These are phyloP conservation scores for Auxenochlorella pyrenoidosa DNA, from an alignment of 139 green algal genomes.

Conservation along the genomic window DNA sequence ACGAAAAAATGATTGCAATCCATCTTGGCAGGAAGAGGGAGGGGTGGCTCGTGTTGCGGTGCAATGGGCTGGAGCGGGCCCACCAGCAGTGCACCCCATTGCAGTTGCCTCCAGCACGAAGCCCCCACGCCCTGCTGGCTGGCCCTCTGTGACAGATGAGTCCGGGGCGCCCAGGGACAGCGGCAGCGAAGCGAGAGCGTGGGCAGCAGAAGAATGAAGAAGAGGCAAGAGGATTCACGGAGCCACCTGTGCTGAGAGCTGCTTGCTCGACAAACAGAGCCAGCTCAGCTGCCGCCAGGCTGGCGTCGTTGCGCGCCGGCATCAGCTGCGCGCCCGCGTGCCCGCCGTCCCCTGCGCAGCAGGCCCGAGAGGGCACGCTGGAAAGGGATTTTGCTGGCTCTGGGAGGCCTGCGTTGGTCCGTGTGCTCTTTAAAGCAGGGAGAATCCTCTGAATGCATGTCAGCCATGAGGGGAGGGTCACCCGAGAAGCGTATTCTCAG, in stretches of 20 bases:
- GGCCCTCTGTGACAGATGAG: neutral
- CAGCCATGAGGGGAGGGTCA: conserved; percentile 24
- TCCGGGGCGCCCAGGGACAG: neutral
- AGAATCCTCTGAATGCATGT: too few relatives aligned
- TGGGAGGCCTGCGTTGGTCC: too few relatives aligned
- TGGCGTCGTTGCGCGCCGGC: conserved; percentile 78
- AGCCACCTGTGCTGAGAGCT: conserved; percentile 33
- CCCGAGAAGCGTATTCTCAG: conserved; percentile 83
- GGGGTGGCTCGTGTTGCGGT: too few relatives aligned
- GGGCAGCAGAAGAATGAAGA: neutral
- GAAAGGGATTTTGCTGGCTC: neutral
- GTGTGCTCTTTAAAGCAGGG: too few relatives aligned
- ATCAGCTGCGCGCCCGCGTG: conserved; percentile 60
- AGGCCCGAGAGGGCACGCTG: neutral
- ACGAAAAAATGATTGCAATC: neutral
- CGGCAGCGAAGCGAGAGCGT: neutral
- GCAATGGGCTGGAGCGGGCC: too few relatives aligned
- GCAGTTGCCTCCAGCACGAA: neutral
- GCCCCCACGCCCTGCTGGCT: neutral
- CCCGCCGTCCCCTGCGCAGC: conserved; percentile 28
- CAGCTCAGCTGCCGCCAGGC: conserved; percentile 91
- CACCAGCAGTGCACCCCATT: neutral
- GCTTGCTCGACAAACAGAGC: conserved; percentile 77
- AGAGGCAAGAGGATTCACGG: too few relatives aligned
- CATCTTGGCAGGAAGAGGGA: too few relatives aligned